Percentiles rank a stretch among this genome's conserved stretches.
Evolutionary conservation across 1,284 basidiomycete species (phyloP).

Genomic region (Ustilago loliicola): DNA sequence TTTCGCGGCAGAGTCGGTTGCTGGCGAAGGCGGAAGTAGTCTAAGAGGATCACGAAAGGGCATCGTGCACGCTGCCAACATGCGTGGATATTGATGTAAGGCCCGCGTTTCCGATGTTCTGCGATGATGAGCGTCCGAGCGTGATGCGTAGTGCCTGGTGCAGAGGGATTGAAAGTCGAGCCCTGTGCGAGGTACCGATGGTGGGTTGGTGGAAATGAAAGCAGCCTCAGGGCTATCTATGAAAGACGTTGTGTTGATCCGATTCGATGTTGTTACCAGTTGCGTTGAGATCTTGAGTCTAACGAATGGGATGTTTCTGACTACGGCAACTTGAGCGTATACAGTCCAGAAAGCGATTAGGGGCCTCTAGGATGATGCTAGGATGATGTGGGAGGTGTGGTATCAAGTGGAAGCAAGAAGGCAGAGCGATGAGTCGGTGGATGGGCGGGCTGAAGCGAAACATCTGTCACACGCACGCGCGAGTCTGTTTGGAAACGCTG

Average conservation of each 20-base stretch:
- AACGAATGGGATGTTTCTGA: too few species aligned
- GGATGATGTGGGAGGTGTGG: not conserved
- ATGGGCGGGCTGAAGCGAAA: not conserved
- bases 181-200: not conserved
- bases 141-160: not conserved
- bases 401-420: not conserved
- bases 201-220: not conserved
- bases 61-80: constrained; percentile 5
- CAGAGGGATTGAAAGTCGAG: not conserved
- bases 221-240: not conserved
- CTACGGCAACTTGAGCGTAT: not conserved
- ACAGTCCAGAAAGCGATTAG: not conserved
- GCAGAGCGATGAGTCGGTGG: constrained; percentile 2
- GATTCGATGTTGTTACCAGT: too few species aligned
- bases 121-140: not conserved
- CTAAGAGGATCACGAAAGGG: not conserved
- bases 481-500: not conserved
- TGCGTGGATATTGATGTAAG: not conserved
- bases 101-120: not conserved
- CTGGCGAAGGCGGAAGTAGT: not conserved
- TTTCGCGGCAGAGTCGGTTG: not conserved
- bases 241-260: not conserved
- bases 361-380: not conserved
- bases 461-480: constrained; percentile 11
- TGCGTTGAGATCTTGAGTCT: too few species aligned